Percentiles rank a stretch among this genome's conserved stretches.
Conservation (phyloP, 306 rosid species). For the Herpetospermum pedunculosum region DNA sequence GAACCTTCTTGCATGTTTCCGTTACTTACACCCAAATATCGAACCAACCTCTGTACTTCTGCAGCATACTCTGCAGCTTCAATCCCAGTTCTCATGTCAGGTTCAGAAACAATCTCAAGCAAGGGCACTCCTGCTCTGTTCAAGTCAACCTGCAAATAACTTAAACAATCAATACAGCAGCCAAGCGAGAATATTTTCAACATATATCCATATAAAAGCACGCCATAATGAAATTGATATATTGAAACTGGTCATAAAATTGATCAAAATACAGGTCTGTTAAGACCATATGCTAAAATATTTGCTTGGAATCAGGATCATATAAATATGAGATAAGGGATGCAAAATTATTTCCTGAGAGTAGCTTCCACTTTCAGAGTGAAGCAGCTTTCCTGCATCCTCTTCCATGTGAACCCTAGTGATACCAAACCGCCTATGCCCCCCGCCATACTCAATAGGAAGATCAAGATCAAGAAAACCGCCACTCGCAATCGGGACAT, state of each 20-base stretch:
- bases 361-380: conserved; percentile 63
- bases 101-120: conserved; percentile 98
- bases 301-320: neutral
- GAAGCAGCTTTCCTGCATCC: conserved; percentile 93
- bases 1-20: conserved; percentile 99
- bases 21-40: conserved; percentile 89
- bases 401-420: conserved; percentile 99
- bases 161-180: neutral
- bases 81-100: conserved; percentile 91
- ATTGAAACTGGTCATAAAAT: neutral
- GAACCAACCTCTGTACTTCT: conserved; percentile 79
- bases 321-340: neutral
- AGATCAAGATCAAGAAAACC: conserved; percentile 76
- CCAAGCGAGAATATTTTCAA: conserved; percentile 13
- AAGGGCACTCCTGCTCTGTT: conserved; percentile 96
- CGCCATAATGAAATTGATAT: neutral
- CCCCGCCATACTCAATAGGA: conserved; percentile 84
- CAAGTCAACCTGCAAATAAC: conserved; percentile 65
- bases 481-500: conserved; percentile 64
- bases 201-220: neutral
- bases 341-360: conserved; percentile 45
- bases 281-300: neutral
- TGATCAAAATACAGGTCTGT: neutral
- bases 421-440: conserved; percentile 79
- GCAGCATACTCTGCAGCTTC: conserved; percentile 98